Base-by-base conservation (phyloP, 2,329 filamentous ascomycete genomes). In the Cercospora canescens region DNA sequence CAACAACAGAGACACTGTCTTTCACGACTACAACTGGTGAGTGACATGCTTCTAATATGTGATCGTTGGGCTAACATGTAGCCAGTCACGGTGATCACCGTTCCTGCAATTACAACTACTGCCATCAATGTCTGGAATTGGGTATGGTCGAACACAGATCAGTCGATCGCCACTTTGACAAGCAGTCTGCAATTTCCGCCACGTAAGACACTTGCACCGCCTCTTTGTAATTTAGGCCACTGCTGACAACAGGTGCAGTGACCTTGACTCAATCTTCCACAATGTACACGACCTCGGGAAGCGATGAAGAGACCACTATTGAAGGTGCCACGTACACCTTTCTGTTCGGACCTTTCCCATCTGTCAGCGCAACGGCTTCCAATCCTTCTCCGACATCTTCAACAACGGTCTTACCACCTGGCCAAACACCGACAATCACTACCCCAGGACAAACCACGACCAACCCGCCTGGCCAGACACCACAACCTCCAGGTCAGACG, bases 111-210 rank as follows among this genome's bases (percentile, higher is more conserved):
- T 8, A 66, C 64, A 6, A 66, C 64, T 24, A 66, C 59, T 45
- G 59, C 56, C 16, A 63, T 66, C 35, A 39, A 60, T 26, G 35
- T 66, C 14, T 66, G 21, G 59, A 66, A 66, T 48, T 60, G 56
- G 14, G 59, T 54, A 12, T 66, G 64, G 64, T 62, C 64, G 3
- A 41, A 67, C 48, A 67, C 65, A 34, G 62, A 61, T 32, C 32
- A 61, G 12, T 37, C 48, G 24, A 56, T 61, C 26, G 60, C 62
- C 14, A 32, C 30, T 28, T 39, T 67, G 37, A 64, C 62, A 56
- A 67, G 65, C 62, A 67, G 65, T 41, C 24, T 67, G 16, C 45
- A 57, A n/a, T 63, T 61, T 12, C 65, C 65, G 11, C 65, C 65
- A n/a, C 16, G 50, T 54, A 54, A 54, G 50, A 16, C 11, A 21